Percentiles rank a stretch among this genome's conserved stretches.
phyloP scores from a whole-genome alignment of 2,329 filamentous ascomycete species.

The Fusarium camptoceras region DNA sequence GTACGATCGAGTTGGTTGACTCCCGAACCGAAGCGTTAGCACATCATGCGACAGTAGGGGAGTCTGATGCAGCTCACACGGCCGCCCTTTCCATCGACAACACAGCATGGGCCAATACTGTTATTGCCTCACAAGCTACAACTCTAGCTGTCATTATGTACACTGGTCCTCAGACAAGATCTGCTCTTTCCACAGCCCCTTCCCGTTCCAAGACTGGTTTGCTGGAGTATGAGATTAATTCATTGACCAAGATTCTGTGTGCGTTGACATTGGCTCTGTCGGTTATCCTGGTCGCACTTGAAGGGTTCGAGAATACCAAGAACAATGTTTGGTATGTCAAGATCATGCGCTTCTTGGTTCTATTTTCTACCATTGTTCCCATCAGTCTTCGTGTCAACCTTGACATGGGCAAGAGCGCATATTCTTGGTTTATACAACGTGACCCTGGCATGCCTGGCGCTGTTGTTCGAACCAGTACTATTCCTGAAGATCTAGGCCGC shows the following conservation, averaged over 20 bases:
- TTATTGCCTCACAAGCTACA: conserved; percentile 91
- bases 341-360: conserved; percentile 96
- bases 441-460: conserved; percentile 91
- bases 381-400: conserved; percentile 97
- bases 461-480: conserved; percentile 95
- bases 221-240: conserved; percentile 96
- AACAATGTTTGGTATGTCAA: conserved; percentile 90
- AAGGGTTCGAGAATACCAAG: conserved; percentile 78
- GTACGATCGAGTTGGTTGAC: conserved; percentile 82
- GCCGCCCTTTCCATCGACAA: conserved; percentile 92
- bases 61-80: conserved; percentile 62
- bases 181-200: conserved; percentile 90
- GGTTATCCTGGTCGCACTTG: conserved; percentile 85
- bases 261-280: conserved; percentile 88
- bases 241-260: conserved; percentile 94
- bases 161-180: conserved; percentile 92
- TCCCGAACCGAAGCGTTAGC: conserved; percentile 63
- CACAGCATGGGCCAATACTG: conserved; percentile 98
- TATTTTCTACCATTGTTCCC: conserved; percentile 99
- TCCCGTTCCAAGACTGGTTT: conserved; percentile 95
- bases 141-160: conserved; percentile 93
- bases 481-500: conserved; percentile 93
- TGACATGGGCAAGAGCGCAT: conserved; percentile 96
- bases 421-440: conserved; percentile 93
- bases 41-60: conserved; percentile 51